Conservation (phyloP, 129 eudicot species). For the Centrapalus pauciflorus region DNA sequence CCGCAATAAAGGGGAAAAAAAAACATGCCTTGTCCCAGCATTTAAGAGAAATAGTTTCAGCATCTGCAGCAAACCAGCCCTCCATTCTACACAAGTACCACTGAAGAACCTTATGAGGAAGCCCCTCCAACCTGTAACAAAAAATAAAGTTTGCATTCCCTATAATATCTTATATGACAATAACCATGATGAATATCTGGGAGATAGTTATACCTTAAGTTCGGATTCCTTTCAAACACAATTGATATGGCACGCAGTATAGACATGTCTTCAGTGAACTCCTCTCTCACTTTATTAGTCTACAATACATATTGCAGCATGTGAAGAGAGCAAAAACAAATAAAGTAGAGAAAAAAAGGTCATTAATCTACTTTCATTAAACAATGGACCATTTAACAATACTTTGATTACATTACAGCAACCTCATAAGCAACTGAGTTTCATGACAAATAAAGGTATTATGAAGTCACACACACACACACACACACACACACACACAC, state of each 20-base stretch:
- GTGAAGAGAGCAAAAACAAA: constrained; percentile 4
- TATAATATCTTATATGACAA: not conserved
- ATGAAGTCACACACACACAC: too few species aligned
- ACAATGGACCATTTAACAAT: not conserved
- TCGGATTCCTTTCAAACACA: constrained; percentile 80
- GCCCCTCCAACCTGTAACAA: constrained; percentile 67
- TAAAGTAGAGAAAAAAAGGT: not conserved
- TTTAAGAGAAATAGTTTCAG: constrained; percentile 89
- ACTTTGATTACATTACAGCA: not conserved
- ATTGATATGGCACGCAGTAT: constrained; percentile 66
- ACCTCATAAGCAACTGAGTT: not conserved
- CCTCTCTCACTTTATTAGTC: constrained; percentile 76
- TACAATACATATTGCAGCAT: constrained; percentile 21
- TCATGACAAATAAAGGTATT: not conserved
- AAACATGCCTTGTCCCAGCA: constrained; percentile 82
- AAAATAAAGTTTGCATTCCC: not conserved
- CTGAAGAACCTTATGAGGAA: constrained; percentile 87
- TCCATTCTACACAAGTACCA: constrained; percentile 99
- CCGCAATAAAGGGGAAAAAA: not conserved
- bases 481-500: too few species aligned
- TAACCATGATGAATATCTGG: not conserved
- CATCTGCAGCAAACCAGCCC: constrained; percentile 99
- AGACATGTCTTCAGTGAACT: constrained; percentile 76
- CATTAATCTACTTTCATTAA: not conserved
- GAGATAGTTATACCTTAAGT: constrained; percentile 49